A percentile compares a stretch with the other conserved stretches of the same genome.
Conservation (phyloP, 2,329 filamentous ascomycete species). For the Sclerotinia sclerotiorum region DNA sequence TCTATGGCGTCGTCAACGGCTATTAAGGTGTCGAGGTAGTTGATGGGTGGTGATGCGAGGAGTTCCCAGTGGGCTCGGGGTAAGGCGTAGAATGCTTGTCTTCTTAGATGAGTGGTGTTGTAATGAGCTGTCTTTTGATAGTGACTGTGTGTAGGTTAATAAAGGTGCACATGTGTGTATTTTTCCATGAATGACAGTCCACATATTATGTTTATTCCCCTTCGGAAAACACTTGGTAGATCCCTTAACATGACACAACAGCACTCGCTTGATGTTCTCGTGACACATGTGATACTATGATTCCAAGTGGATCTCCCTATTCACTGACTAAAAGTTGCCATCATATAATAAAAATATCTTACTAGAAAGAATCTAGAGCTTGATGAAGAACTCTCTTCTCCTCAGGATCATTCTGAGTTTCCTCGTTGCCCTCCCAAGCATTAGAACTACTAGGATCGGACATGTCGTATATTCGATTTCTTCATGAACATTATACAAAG, state of each 20-base stretch:
- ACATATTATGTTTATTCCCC: background rate
- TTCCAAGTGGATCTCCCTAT: background rate
- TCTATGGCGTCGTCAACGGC: slow-evolving; percentile 86
- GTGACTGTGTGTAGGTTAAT: slow-evolving; percentile 55
- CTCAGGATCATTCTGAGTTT: slow-evolving; percentile 60
- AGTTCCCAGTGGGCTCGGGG: slow-evolving; percentile 81
- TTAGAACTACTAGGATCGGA: background rate
- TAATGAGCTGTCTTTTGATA: slow-evolving; percentile 84
- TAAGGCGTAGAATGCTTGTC: slow-evolving; percentile 90
- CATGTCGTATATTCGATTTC: slow-evolving; percentile 6
- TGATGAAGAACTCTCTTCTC: slow-evolving; percentile 78
- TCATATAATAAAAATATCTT: slow-evolving; percentile 41
- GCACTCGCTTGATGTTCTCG: slow-evolving; percentile 16
- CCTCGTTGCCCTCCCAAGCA: slow-evolving; percentile 52
- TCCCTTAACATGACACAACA: slow-evolving; percentile 10
- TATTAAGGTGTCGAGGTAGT: slow-evolving; percentile 74
- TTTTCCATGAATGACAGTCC: slow-evolving; percentile 2
- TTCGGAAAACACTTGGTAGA: background rate
- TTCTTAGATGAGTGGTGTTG: slow-evolving; percentile 85
- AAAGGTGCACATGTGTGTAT: background rate
- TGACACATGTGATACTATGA: background rate
- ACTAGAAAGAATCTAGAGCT: slow-evolving; percentile 88
- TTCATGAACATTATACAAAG: background rate
- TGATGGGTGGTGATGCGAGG: slow-evolving; percentile 78
- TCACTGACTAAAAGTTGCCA: background rate